Percentiles rank a stretch among this genome's conserved stretches.
Evolutionary conservation across 1,284 basidiomycete species (phyloP).

Genomic region (Nidula niveotomentosa): DNA sequence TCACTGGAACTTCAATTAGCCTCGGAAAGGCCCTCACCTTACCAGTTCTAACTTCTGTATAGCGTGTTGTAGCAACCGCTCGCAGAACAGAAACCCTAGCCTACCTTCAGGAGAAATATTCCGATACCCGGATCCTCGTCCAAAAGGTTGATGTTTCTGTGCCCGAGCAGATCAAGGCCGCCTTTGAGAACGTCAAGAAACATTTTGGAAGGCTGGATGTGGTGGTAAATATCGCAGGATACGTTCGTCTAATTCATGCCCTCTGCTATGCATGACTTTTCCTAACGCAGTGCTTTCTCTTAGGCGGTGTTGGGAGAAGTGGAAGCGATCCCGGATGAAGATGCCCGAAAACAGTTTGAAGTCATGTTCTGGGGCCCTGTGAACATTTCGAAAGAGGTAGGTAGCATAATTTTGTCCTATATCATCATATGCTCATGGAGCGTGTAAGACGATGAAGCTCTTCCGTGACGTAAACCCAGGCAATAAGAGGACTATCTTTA

Average conservation of each 20-base stretch:
- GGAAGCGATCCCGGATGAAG: neutral
- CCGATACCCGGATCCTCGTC: slow-evolving; percentile 28
- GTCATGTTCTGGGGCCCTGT: neutral
- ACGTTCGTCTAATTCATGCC: neutral
- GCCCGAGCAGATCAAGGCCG: slow-evolving; percentile 21
- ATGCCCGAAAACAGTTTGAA: neutral
- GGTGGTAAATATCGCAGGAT: slow-evolving; percentile 21
- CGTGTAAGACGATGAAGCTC: neutral
- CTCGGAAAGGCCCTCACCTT: slow-evolving; percentile 28
- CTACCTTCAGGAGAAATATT: slow-evolving; percentile 22
- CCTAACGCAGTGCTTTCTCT: too few species aligned
- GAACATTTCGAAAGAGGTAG: neutral
- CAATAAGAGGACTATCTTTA: neutral
- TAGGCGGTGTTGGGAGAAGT: neutral
- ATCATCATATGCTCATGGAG: too few species aligned
- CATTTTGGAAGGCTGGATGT: slow-evolving; percentile 37
- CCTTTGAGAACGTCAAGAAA: slow-evolving; percentile 24
- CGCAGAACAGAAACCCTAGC: slow-evolving; percentile 26
- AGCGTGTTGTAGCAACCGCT: slow-evolving; percentile 33
- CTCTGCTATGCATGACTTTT: too few species aligned
- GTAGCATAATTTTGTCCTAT: neutral
- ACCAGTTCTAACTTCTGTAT: slow-evolving; percentile 24
- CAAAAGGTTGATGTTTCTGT: slow-evolving; percentile 35
- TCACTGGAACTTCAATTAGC: slow-evolving; percentile 34
- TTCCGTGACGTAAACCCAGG: neutral